Evolutionary conservation across 73 alveolate species (phyloP).

Genomic region (Blepharisma stoltei): DNA sequence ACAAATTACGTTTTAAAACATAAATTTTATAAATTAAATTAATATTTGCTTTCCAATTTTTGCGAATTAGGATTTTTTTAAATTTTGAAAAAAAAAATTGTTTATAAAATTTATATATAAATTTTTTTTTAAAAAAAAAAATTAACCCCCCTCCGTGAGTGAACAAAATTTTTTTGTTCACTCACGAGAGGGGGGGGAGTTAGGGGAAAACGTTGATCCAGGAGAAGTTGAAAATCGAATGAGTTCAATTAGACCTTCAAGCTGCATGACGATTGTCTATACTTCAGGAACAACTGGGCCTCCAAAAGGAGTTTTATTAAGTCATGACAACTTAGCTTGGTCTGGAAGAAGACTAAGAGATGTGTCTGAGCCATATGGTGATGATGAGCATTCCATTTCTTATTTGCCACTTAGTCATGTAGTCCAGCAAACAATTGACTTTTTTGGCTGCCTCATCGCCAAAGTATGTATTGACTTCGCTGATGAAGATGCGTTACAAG

Average conservation of each 20-base stretch:
- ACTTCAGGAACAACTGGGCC: constrained; percentile 87
- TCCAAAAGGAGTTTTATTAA: constrained; percentile 80
- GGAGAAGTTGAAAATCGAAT: constrained; percentile 6
- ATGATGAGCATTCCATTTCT: constrained; percentile 54
- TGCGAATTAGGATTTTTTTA: too few relatives aligned
- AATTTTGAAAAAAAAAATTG: neutral
- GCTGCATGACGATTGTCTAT: constrained; percentile 63
- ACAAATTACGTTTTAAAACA: too few relatives aligned
- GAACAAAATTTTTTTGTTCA: too few relatives aligned
- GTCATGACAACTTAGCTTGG: constrained; percentile 63
- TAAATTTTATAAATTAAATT: too few relatives aligned
- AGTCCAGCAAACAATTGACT: constrained; percentile 61
- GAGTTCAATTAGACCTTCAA: constrained; percentile 49
- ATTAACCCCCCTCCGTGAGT: too few relatives aligned
- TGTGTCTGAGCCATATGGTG: too few relatives aligned
- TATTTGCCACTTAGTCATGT: constrained; percentile 73
- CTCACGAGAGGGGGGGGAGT: too few relatives aligned
- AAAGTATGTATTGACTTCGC: constrained; percentile 61
- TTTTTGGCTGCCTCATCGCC: constrained; percentile 38
- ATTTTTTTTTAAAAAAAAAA: too few relatives aligned
- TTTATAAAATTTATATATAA: constrained; percentile 15
- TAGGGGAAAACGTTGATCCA: neutral
- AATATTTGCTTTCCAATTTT: too few relatives aligned
- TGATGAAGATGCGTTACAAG: constrained; percentile 76
- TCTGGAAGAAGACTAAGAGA: constrained; percentile 31